Base-by-base conservation (phyloP, 1,284 basidiomycete species). In the Rhodotorula sp. region DNA sequence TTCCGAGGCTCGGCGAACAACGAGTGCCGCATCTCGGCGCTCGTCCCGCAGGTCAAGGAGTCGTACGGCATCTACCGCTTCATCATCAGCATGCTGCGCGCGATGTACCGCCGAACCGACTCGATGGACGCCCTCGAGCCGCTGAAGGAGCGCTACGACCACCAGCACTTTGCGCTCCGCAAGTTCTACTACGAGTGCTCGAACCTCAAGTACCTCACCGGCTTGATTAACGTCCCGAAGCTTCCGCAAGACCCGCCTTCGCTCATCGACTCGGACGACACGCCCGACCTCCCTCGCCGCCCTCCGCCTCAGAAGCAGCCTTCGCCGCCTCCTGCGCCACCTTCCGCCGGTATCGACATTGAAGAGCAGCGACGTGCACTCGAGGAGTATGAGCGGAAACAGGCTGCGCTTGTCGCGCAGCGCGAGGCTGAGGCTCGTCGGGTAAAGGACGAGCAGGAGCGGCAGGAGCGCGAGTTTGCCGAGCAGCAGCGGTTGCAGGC, bases 161-260 rank as follows among this genome's bases (percentile, higher is more conserved):
- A 89, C 47, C 94, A 97, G 77, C 94, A 97, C 78, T 88, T 92
- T 78, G 89, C 87, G 75, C 85, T 97, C 13, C 88, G 94, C 72
- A 92, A 94, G 79, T 97, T 95, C 83, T 97, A 96, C 83, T 97
- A 96, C 79, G 94, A 97, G 79, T 97, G 94, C 79, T 94, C 92
- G 24, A 96, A 96, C 81, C 86, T 97, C 75, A 96, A 95, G 80
- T 97, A 95, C 80, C 83, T 97, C 59, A 97, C 94, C 22, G 91
- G 92, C 54, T 84, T 97, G 28, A 95, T 97, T 79, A 97, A 96
- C 79, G 93, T 97, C 1, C 94, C 94, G 26, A 97, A 96, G 80
- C 86, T 97, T 30, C 94, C 92, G 52, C 89, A 92, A 79, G 94
- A 96, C 82, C 94, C 94, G 50, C 94, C 94, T 26, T 96, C 94